Evolutionary conservation across 78 protist genomes (phyloP), one percentile per base, ranked within the genome.

Genomic region (Mastigamoeba balamuthi): DNA sequence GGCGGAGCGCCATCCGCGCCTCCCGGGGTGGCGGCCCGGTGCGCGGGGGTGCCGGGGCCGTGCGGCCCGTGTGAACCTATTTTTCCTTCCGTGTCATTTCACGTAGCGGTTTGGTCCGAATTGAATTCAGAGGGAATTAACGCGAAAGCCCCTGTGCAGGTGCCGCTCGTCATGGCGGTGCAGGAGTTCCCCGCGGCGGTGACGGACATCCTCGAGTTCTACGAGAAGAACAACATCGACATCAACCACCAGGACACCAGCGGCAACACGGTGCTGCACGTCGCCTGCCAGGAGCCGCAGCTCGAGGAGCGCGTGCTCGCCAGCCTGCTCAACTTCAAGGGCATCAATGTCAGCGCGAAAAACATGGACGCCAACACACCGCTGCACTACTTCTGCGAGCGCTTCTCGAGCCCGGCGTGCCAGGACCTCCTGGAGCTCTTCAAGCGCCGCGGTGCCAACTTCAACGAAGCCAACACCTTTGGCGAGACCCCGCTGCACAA

Each of bases 401-500:
- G 68, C 43, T 85, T 80, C 37, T 66, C 40, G 69, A 70, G 76
- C 36, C 90, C 86, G 3, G 74, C 67, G 29, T 71, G 77, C 75
- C 73, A 63, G 35, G 85, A 76, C 40, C 78, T 82, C 33, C 75
- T 80, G 67, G 78, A 78, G 44, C 63, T 76, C 6, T 85, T 85
- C 63, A 48, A 75, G 7, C 48, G 66, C 30, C 74, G 72, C 68
- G 79, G 83, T 66, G 88, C 80, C 39, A 68, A 85, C 58, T 69
- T 85, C 8, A 85, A 85, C 38, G 69, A 69, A 0, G 78, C 71
- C 58, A 80, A 80, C 40, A 75, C 68, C 79, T 69, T 71, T 68
- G 90, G 90, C 0, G 90, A 85, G 33, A 85, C 90, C 17, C 90
- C 90, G 35, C 66, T 85, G 28, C 90, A 85, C 74, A 85, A 85